Evolutionary conservation across 2,329 filamentous ascomycete genomes (phyloP), one percentile per base, ranked within the genome.

Genomic region (Parascedosporium putredinis): DNA sequence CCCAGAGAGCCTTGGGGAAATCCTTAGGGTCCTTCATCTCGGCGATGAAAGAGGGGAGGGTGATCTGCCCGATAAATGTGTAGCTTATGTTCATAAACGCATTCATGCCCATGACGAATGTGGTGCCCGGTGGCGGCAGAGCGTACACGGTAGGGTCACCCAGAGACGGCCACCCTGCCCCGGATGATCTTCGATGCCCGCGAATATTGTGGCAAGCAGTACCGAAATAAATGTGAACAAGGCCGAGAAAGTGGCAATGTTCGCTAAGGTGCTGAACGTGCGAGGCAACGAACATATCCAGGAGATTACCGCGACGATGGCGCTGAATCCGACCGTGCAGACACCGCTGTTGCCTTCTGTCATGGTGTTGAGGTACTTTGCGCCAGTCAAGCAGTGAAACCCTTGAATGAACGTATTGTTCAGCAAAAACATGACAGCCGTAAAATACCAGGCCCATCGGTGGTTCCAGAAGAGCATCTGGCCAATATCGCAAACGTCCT

Each of bases 51-150:
- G 86, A 91, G 1, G 90, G 90, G 12, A 96, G 75, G 0, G 90
- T 95, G 59, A 95, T 95, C 63, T 96, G 90, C 0, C 90, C 90
- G 57, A 96, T 95, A 62, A 96, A 95, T 0, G 90, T 95, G 64
- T 95, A 96, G 67, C 83, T 88, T 62, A 96, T 96, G 67, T 96
- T 96, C 64, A 96, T 75, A 67, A 95, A 95, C 0, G 90, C 90
- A 49, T 82, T 88, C 75, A 95, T 83, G 20, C 83, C 89, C 2
- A 76, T 71, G 3, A 95, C 86, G 57, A 94, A 95, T 0, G 84
- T 86, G 0, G 88, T 94, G 16, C 83, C 79, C 2, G 72, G 65
- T 2, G 81, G 66, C 0, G 89, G 86, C 18, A 90, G 62, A 0
- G 80, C 80, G 45, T 22, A 79, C 5, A 93, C 83, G 6, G 78